Conservation (phyloP, 306 rosid genomes). For the Morella rubra region DNA sequence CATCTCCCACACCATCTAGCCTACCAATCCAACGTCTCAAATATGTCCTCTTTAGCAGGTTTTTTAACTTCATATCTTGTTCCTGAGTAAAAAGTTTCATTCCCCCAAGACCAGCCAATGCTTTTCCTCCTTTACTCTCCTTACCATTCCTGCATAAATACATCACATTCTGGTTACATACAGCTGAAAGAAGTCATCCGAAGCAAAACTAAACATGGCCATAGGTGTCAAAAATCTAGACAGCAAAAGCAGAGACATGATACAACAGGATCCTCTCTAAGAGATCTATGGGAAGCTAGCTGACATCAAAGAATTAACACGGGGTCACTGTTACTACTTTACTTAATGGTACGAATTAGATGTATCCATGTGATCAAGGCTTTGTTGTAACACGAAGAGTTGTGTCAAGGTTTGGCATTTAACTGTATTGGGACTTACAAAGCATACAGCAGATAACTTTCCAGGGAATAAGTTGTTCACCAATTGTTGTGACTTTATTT, state of each 20-base stretch:
- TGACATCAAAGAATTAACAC: neutral
- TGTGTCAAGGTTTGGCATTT: neutral
- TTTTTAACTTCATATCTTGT: conserved; percentile 67
- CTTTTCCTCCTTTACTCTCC: conserved; percentile 42
- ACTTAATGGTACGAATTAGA: neutral
- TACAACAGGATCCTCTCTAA: conserved; percentile 5
- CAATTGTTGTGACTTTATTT: neutral
- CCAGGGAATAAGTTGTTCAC: neutral
- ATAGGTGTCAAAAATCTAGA: conserved; percentile 24
- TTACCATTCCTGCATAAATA: conserved; percentile 56
- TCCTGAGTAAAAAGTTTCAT: conserved; percentile 46
- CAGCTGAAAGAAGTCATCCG: conserved; percentile 14
- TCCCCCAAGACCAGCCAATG: conserved; percentile 37
- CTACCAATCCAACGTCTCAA: conserved; percentile 82
- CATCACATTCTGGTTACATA: conserved; percentile 14
- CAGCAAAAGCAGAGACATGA: conserved; percentile 8
- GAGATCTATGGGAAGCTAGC: conserved; percentile 18
- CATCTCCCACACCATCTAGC: conserved; percentile 48
- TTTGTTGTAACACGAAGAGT: neutral
- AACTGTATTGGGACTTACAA: neutral
- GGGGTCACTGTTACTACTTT: no score
- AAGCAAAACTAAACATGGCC: conserved; percentile 17
- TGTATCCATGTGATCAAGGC: neutral
- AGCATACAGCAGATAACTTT: neutral
- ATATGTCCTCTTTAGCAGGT: conserved; percentile 79